Base-by-base conservation (phyloP, 2,329 filamentous ascomycete genomes). In the Monilinia fructigena region DNA sequence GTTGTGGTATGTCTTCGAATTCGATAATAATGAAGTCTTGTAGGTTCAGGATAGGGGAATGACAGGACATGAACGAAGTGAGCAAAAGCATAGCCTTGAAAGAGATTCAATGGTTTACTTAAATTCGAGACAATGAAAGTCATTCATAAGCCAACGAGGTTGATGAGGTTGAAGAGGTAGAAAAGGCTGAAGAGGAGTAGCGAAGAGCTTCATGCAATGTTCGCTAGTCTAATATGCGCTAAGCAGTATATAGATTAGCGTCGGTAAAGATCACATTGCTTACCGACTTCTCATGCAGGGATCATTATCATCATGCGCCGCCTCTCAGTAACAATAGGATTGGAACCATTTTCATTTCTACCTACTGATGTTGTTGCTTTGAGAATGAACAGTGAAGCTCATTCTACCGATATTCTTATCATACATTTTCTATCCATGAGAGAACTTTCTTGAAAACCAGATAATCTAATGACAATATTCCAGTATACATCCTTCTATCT, bases 241-340 rank as follows among this genome's bases (percentile, higher is more conserved):
- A 63, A 18, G 3, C 38, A n/a, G 14, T 20, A 63, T 26, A 10
- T 0, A 0, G 8, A 7, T 55, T 63, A 56, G 61, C 61, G 50
- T 47, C 61, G 61, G 61, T 4, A 5, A 28, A 45, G 47, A 18
- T 11, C 47, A 6, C 3, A 7, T 23, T 23, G 12, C 23, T 26
- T 28, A 7, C 61, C 61, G 61, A 63, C 16, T 16, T 35, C 8
- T 23, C 20, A 18, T 45, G 48, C 38, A 63, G 40, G 60, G 50
- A 42, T 55, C 26, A 42, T 63, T 63, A 55, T 63, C 50, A 18
- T 55, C 50, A 55, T 63, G 60, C 60, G 60, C 60, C 16, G 31
- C 31, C 7, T 35, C 5, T 35, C 31, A 35, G 31, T 35, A 38
- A n/a, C 8, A 47, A 55, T 55, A 52, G 58, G 45, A 50, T 31